Evolutionary conservation across 176 grass and related monocot species (phyloP).

Genomic region (Hyparrhenia diplandra): DNA sequence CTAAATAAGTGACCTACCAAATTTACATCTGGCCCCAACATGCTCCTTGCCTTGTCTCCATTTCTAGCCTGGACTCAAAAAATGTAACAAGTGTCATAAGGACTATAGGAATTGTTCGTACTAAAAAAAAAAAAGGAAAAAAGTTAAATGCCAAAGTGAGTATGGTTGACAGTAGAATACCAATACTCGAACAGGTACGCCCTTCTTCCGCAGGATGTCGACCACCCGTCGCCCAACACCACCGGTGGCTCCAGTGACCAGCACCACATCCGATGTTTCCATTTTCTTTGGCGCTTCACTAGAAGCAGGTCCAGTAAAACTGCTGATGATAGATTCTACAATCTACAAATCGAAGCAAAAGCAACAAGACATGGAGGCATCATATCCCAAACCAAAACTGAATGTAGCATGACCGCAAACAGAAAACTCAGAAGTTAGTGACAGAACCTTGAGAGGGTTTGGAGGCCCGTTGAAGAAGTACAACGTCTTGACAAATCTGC

Average conservation of each 20-base stretch:
- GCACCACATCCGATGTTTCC: conserved; percentile 50
- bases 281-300: conserved; percentile 53
- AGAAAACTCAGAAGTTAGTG: neutral
- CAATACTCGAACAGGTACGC: conserved; percentile 70
- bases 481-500: conserved; percentile 82
- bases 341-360: conserved; percentile 35
- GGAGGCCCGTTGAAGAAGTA: conserved; percentile 95
- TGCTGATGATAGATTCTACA: conserved; percentile 76
- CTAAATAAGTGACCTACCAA: conserved; percentile 52
- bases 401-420: neutral
- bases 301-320: conserved; percentile 44
- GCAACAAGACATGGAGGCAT: neutral
- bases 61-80: conserved; percentile 72
- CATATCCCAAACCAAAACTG: neutral
- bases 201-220: conserved; percentile 65
- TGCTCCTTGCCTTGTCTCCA: conserved; percentile 80
- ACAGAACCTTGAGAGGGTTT: conserved; percentile 76
- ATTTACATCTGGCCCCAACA: conserved; percentile 74
- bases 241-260: conserved; percentile 87
- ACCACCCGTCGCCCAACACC: conserved; percentile 86
- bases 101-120: neutral
- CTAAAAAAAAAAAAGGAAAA: neutral
- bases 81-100: neutral
- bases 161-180: conserved; percentile 37
- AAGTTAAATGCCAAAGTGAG: neutral